phyloP scores from a whole-genome alignment of 805 yeast genomes.

The Spencermartinsiella europaea region DNA sequence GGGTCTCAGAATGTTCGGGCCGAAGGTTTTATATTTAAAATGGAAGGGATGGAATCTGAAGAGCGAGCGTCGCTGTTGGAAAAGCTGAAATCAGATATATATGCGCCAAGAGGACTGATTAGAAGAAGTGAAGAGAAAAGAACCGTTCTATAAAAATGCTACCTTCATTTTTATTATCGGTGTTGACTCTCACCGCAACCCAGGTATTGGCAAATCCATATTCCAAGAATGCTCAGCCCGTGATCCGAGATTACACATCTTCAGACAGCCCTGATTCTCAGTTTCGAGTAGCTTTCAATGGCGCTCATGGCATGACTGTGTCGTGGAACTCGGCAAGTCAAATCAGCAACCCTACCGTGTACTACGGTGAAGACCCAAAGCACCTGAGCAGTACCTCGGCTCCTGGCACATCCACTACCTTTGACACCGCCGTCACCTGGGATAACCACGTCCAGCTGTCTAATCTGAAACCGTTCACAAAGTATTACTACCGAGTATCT shows the following conservation, averaged over 20 bases:
- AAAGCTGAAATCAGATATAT: too few species aligned
- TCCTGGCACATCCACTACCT: slow-evolving; percentile 20
- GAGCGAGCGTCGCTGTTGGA: too few species aligned
- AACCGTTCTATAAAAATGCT: too few species aligned
- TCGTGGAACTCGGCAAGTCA: slow-evolving; percentile 27
- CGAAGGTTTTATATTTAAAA: too few species aligned
- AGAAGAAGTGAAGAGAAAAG: too few species aligned
- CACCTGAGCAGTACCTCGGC: slow-evolving; percentile 8
- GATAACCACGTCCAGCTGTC: slow-evolving; percentile 26
- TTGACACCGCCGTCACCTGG: slow-evolving; percentile 19
- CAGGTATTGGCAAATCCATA: not conserved
- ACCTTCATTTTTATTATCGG: too few species aligned
- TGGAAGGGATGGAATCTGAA: too few species aligned
- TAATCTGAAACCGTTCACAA: slow-evolving; percentile 26
- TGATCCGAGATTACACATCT: not conserved
- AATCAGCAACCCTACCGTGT: slow-evolving; percentile 21
- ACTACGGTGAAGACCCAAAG: slow-evolving; percentile 21
- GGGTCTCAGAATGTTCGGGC: too few species aligned
- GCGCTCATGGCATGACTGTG: slow-evolving; percentile 20
- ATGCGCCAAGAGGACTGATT: too few species aligned
- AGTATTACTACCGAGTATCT: slow-evolving; percentile 27
- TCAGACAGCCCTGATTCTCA: slow-evolving; percentile 1
- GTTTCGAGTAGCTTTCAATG: slow-evolving; percentile 12
- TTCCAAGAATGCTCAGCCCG: not conserved
- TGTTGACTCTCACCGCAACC: too few species aligned